Percentiles rank a stretch among this genome's conserved stretches.
phyloP scores from a whole-genome alignment of 1,284 basidiomycete species.

The Ceratobasidium sp. region DNA sequence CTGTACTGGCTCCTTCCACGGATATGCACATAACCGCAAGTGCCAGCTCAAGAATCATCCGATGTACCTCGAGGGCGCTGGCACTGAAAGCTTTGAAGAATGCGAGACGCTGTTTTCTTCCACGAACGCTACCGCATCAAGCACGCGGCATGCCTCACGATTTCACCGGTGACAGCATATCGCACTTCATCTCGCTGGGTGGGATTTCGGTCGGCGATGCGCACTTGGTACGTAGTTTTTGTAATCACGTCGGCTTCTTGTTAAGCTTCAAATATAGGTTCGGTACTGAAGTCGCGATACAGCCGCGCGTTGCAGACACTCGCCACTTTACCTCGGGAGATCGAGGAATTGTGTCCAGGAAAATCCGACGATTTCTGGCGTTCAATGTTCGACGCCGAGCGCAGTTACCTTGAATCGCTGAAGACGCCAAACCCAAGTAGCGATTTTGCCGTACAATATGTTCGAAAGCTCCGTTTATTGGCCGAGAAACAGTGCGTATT shows the following conservation, averaged over 20 bases:
- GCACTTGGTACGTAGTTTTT: conserved; percentile 22
- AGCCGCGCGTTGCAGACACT: not conserved
- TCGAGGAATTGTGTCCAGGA: not conserved
- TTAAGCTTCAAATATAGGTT: not conserved
- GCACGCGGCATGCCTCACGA: conserved; percentile 5
- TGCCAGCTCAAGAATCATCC: conserved; percentile 13
- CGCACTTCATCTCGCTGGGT: not conserved
- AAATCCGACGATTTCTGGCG: not conserved
- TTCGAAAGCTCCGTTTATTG: not conserved
- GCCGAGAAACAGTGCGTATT: conserved; percentile 4
- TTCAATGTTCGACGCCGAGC: not conserved
- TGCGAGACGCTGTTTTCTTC: not conserved
- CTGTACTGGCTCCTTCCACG: conserved; percentile 2
- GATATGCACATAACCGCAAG: conserved; percentile 17
- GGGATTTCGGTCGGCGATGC: conserved; percentile 1
- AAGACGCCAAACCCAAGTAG: not conserved
- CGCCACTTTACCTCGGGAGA: conserved; percentile 1
- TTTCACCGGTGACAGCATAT: conserved; percentile 5
- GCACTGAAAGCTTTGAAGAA: not conserved
- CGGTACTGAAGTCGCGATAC: not conserved
- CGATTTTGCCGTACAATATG: not conserved
- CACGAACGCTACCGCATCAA: not conserved
- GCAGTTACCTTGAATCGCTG: conserved; percentile 1
- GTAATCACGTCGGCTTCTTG: too few relatives aligned
- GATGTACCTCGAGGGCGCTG: not conserved